Evolutionary conservation across 176 grass and related monocot genomes (phyloP), one percentile per base, ranked within the genome.

Genomic region (Ensete glaucum): DNA sequence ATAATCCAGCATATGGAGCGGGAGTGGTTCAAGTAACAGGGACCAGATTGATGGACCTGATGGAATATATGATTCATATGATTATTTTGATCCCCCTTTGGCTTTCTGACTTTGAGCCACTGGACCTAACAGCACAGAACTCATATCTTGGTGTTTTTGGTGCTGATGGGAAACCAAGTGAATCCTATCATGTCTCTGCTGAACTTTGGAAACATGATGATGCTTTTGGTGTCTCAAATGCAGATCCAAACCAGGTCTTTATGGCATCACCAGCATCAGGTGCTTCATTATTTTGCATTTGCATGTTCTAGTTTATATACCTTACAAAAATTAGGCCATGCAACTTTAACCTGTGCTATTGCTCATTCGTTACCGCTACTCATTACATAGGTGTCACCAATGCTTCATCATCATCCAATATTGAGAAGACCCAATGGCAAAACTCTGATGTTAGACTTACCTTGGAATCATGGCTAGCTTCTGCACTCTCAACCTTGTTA

Each of bases 381-480:
- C 53, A 67, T 82, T 78, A 71, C 81, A 56, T 85, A 96, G 88
- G 83, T 60, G 54, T 75, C 62, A 2, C 67, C 34, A 77, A 81
- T 82, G 21, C 85, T 73, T 74, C 78, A 54, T 75, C 78, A 54
- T 75, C 8, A 1, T 69, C 66, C 3, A 64, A 55, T 24, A 81
- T 77, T 77, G 74, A 78, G 58, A 26, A 68, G 29, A 76, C 3
- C n/a, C 24, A 25, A 25, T 0, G 24, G 19, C 77, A 54, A 68
- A 58, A 71, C 54, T 79, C 77, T 24, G 21, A 0, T 65, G 27
- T 69, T 69, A 1, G 76, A 54, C 76, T 16, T 58, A 23, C 77
- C 73, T 85, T 86, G 65, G 77, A 79, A 58, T 83, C 89, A 73
- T 96, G 86, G 92, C 85, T 87, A 59, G 68, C 72, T 80, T 69